These are phyloP conservation scores for Sugiyamaella floridensis DNA, from an alignment of 805 yeast genomes.

Conservation along the genomic window DNA sequence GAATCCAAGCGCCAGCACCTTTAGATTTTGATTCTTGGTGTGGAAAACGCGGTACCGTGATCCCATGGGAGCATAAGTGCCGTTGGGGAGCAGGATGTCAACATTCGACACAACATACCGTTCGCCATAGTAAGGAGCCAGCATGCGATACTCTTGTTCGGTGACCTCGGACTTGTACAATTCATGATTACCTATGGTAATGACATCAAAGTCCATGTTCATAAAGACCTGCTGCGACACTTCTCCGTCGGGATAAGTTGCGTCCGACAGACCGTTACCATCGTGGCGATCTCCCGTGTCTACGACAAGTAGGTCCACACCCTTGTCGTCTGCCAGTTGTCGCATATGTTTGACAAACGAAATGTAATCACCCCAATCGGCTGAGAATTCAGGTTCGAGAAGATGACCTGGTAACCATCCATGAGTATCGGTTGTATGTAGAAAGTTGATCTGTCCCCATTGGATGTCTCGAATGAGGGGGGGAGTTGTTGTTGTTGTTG, in stretches of 20 bases:
- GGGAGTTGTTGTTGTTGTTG: not conserved
- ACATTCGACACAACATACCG: constrained; percentile 49
- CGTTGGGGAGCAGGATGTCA: constrained; percentile 30
- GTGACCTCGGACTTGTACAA: constrained; percentile 63
- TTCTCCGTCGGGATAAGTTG: constrained; percentile 65
- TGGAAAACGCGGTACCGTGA: constrained; percentile 54
- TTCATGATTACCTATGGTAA: constrained; percentile 90
- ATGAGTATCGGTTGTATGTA: constrained; percentile 96
- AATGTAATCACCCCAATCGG: constrained; percentile 88
- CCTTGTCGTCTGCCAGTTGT: constrained; percentile 36
- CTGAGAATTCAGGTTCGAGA: constrained; percentile 67
- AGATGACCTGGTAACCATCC: constrained; percentile 91
- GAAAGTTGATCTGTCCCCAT: constrained; percentile 71
- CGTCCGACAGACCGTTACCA: constrained; percentile 86
- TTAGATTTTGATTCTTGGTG: constrained; percentile 46
- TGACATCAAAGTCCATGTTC: constrained; percentile 58
- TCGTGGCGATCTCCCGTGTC: constrained; percentile 95
- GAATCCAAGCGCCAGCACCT: constrained; percentile 68
- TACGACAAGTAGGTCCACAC: constrained; percentile 61
- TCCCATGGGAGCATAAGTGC: constrained; percentile 58
- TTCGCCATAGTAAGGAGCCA: constrained; percentile 51
- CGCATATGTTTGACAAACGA: constrained; percentile 56
- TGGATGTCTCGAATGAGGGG: constrained; percentile 41
- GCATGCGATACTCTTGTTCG: constrained; percentile 52
- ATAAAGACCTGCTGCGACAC: constrained; percentile 57